Evolutionary conservation across 768 basidiomycete species (phyloP).

Genomic region (Rhizopogon roseolus): DNA sequence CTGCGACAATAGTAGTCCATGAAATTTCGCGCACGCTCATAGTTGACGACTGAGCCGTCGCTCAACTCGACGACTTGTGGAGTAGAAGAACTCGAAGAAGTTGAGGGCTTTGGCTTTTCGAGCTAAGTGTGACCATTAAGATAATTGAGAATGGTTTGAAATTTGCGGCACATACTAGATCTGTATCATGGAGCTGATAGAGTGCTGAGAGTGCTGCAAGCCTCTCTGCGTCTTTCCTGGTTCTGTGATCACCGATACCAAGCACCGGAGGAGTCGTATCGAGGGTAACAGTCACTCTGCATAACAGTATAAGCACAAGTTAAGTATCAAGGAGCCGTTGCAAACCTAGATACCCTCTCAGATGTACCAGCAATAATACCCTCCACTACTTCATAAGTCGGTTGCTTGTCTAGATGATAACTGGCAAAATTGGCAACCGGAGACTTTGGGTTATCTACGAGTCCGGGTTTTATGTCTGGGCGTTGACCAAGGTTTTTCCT

Average conservation of each 20-base stretch:
- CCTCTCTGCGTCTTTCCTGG: conserved; percentile 62
- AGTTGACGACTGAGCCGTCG: conserved; percentile 58
- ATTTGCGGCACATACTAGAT: conserved; percentile 49
- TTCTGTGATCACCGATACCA: conserved; percentile 57
- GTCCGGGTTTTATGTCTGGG: conserved; percentile 21
- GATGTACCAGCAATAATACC: conserved; percentile 12
- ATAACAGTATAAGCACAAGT: conserved; percentile 1
- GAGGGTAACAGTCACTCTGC: conserved; percentile 20
- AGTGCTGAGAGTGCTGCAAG: conserved; percentile 74
- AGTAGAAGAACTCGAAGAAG: background rate
- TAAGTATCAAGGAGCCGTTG: background rate
- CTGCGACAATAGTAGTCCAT: conserved; percentile 93
- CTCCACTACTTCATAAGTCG: conserved; percentile 24
- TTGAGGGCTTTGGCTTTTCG: conserved; percentile 23
- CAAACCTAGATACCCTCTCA: conserved; percentile 1
- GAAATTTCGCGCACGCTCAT: conserved; percentile 78
- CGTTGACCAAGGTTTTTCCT: conserved; percentile 7
- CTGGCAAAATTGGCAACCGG: conserved; percentile 40
- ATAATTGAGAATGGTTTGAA: background rate
- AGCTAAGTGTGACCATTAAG: conserved; percentile 16
- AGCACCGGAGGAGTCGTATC: conserved; percentile 33
- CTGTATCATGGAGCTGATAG: conserved; percentile 59
- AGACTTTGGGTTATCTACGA: conserved; percentile 46
- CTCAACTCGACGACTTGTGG: conserved; percentile 38
- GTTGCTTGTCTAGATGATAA: conserved; percentile 11